Base-by-base conservation (phyloP, 1,284 basidiomycete genomes). In the Vanrija sp. region DNA sequence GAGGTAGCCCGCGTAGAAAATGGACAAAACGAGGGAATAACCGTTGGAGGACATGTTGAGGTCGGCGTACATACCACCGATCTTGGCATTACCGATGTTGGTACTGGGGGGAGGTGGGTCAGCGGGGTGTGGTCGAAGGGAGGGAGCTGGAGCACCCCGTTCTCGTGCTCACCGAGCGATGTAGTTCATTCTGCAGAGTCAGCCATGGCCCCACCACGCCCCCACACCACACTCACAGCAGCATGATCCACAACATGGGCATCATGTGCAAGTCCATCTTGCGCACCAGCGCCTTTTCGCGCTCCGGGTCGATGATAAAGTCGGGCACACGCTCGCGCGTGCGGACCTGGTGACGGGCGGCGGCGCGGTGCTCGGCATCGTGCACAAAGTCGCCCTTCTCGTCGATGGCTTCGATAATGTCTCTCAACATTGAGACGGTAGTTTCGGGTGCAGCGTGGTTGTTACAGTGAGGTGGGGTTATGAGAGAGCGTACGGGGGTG, bases 51-150 rank as follows among this genome's bases (percentile, higher is more conserved):
- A 57, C 38, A 39, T 39, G 12, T 61, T 49, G 8, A 78, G 67
- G 25, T 67, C 63, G 2, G 18, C 50, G 41, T 71, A 49, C 75
- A 78, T 76, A 4, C 76, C 76, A 47, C 38, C 38, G n/a, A 39
- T 20, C 47, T 64, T 64, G 16, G 65, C 65, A 42, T 64, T 64
- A 49, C 59, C 60, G 3, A 63, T 45, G 45, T 67, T 66, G 47
- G 43, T 53, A 10, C 64, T 35, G 39, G 64, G 59, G n/a, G n/a
- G n/a, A n/a, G n/a, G n/a, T n/a, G 8, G 62, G 59, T 15, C 60
- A 61, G 49, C 12, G 31, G 15, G 10, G 31, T 14, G 12, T 14
- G 12, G 31, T 31, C 27, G 27, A 8, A 6, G 6, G 8, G 27
- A 8, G 8, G 6, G 8, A 27, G 31, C 31, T 31, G 31, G 12